Conservation (phyloP, 2,329 filamentous ascomycete genomes). For the Macrophomina pseudophaseolina region DNA sequence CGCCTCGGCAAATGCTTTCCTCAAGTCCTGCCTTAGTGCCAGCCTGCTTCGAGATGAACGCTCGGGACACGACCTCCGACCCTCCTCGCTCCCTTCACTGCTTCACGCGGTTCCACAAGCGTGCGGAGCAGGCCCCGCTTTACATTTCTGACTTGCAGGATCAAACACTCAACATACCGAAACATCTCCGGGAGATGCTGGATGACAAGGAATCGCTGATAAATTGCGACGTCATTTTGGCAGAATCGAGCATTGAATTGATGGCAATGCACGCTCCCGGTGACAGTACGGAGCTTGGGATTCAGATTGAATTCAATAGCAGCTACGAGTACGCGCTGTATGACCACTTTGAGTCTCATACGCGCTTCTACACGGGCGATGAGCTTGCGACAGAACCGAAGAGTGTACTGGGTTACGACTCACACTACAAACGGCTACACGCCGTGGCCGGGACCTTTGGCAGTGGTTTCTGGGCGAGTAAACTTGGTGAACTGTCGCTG, state of each 20-base stretch:
- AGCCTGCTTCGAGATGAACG: conserved; percentile 41
- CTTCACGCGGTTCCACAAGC: conserved; percentile 43
- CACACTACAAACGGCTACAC: conserved; percentile 35
- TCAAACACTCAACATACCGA: not conserved
- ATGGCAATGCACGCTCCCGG: conserved; percentile 44
- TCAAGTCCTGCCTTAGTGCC: conserved; percentile 16
- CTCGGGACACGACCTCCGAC: conserved; percentile 41
- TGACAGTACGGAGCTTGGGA: conserved; percentile 38
- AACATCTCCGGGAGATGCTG: conserved; percentile 25
- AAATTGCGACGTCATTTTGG: conserved; percentile 43
- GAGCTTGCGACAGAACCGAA: conserved; percentile 37
- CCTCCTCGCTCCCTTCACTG: conserved; percentile 39
- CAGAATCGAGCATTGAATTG: conserved; percentile 49
- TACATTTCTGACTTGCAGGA: conserved; percentile 3
- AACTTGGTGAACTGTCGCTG: conserved; percentile 27
- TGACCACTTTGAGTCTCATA: conserved; percentile 39
- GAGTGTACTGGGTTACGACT: conserved; percentile 34
- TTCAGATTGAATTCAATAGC: conserved; percentile 41
- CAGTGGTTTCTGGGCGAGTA: conserved; percentile 49
- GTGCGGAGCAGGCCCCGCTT: conserved; percentile 31
- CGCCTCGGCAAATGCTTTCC: conserved; percentile 23
- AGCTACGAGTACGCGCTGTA: conserved; percentile 39
- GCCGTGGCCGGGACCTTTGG: conserved; percentile 44
- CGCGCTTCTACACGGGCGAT: conserved; percentile 41
- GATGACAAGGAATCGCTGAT: conserved; percentile 33